Evolutionary conservation across 345 rosid genomes (phyloP).

Genomic region (Brassica incana): DNA sequence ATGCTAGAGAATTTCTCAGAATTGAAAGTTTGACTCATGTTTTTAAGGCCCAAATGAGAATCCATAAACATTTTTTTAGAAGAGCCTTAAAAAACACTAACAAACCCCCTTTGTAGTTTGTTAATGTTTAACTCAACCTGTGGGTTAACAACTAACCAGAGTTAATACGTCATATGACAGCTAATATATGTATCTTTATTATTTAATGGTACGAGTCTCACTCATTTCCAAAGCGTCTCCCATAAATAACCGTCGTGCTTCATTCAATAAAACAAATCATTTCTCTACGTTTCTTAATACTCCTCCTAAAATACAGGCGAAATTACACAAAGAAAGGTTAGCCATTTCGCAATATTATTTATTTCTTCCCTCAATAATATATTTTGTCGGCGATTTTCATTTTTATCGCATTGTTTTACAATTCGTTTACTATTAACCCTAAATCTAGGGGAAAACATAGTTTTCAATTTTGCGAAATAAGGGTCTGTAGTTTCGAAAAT

Average conservation of each 20-base stretch:
- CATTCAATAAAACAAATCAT: constrained; percentile 14
- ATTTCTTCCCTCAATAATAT: neutral
- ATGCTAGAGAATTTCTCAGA: too few species aligned
- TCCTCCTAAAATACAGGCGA: constrained; percentile 8
- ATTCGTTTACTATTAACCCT: constrained; percentile 7
- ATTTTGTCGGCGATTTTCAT: constrained; percentile 1
- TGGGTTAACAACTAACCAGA: constrained; percentile 21
- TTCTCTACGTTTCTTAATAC: constrained; percentile 17
- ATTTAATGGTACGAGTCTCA: constrained; percentile 14
- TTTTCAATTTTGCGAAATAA: neutral
- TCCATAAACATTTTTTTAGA: neutral
- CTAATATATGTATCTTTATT: constrained; percentile 9
- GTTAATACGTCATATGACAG: constrained; percentile 32
- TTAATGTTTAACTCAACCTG: constrained; percentile 2
- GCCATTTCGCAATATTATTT: constrained; percentile 12
- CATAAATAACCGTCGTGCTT: constrained; percentile 4
- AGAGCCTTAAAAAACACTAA: neutral
- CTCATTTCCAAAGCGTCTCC: constrained; percentile 17
- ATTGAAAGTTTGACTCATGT: too few species aligned
- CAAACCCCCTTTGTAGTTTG: neutral
- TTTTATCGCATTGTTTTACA: neutral
- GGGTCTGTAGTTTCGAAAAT: constrained; percentile 12
- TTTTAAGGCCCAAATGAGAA: neutral
- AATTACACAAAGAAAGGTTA: constrained; percentile 18
- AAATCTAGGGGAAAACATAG: neutral